Percentiles rank a stretch among this genome's conserved stretches.
phyloP scores from a whole-genome alignment of 1,139 yeast species.

The Taphrina sp. region DNA sequence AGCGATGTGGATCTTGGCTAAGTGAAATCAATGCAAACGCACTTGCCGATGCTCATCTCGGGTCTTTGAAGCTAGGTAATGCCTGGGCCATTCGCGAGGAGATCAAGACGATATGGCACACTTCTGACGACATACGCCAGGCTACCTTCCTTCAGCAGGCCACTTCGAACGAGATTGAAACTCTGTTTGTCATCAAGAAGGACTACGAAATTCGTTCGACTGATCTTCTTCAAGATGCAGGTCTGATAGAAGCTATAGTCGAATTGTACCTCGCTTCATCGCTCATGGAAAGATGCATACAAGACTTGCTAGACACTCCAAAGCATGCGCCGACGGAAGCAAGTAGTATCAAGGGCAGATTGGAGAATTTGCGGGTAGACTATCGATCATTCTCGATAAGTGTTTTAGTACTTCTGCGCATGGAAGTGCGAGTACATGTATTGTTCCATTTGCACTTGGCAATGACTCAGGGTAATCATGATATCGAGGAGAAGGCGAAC shows the following conservation, averaged over 20 bases:
- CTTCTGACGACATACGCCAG: neutral
- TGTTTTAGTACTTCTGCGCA: conserved; percentile 25
- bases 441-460: conserved; percentile 23
- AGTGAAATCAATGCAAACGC: conserved; percentile 11
- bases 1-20: conserved; percentile 11
- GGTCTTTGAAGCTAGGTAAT: conserved; percentile 13
- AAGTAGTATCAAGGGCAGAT: neutral
- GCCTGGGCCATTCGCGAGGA: conserved; percentile 23
- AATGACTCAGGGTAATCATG: conserved; percentile 28
- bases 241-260: conserved; percentile 1
- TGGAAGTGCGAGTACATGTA: conserved; percentile 32
- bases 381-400: conserved; percentile 13
- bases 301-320: neutral
- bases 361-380: conserved; percentile 20
- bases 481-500: conserved; percentile 23
- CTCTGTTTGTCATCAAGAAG: neutral
- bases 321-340: neutral
- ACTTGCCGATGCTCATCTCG: conserved; percentile 13
- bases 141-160: conserved; percentile 4
- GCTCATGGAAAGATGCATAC: neutral
- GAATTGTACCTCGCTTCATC: conserved; percentile 5
- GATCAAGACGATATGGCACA: conserved; percentile 12
- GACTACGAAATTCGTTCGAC: neutral
- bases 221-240: conserved; percentile 14
- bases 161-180: conserved; percentile 1